Evolutionary conservation across 106 monocot species (phyloP).

Genomic region (Apostasia shenzhenica): DNA sequence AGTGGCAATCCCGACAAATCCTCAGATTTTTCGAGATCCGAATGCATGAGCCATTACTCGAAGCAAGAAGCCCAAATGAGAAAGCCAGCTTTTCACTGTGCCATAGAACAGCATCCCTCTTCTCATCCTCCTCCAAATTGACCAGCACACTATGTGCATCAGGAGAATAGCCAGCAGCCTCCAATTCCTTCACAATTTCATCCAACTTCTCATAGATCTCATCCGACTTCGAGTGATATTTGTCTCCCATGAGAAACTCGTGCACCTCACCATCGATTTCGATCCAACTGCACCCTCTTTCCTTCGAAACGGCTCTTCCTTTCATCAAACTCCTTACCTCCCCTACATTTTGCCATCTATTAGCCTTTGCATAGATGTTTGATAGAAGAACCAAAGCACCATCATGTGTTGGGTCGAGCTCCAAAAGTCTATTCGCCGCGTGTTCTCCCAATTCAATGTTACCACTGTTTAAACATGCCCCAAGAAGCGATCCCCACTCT

Average conservation of each 20-base stretch:
- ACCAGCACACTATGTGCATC: constrained; percentile 32
- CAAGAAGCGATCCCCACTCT: constrained; percentile 57
- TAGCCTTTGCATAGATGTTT: constrained; percentile 48
- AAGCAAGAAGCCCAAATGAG: constrained; percentile 36
- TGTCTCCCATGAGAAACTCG: constrained; percentile 54
- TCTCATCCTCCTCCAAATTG: constrained; percentile 58
- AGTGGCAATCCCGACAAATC: constrained; percentile 67
- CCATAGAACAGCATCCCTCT: constrained; percentile 28
- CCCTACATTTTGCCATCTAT: constrained; percentile 34
- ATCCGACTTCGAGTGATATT: constrained; percentile 25
- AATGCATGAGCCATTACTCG: constrained; percentile 15
- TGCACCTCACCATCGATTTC: constrained; percentile 60
- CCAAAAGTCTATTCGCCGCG: constrained; percentile 40
- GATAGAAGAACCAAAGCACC: constrained; percentile 59
- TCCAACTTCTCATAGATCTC: constrained; percentile 45
- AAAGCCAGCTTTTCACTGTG: constrained; percentile 74
- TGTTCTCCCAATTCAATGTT: constrained; percentile 36
- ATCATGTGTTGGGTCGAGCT: constrained; percentile 44
- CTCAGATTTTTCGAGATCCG: constrained; percentile 63
- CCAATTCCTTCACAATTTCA: constrained; percentile 37
- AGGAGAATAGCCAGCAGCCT: constrained; percentile 38
- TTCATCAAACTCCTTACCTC: constrained; percentile 47
- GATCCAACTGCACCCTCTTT: constrained; percentile 49
- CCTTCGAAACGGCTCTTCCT: constrained; percentile 29
- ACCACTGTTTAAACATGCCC: constrained; percentile 37